A percentile compares a stretch with the other conserved stretches of the same genome.
Evolutionary conservation across 768 basidiomycete species (phyloP).

Genomic region (Boletus tylopilopsis): DNA sequence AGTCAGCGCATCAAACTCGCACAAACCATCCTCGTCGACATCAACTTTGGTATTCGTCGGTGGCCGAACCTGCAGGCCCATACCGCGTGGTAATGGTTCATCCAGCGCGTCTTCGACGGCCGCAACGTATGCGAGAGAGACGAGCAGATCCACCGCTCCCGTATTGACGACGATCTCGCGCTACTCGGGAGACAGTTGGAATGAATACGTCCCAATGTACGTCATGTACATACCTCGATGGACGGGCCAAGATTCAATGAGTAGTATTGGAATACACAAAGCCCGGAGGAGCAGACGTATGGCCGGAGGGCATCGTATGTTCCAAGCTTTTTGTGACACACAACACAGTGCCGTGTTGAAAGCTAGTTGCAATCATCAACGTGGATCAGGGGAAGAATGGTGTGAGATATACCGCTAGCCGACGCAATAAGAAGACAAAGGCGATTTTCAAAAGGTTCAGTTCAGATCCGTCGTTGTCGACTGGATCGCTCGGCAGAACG

Average conservation of each 20-base stretch:
- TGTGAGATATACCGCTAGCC: conserved; percentile 47
- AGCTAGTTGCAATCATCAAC: conserved; percentile 35
- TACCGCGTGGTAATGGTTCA: conserved; percentile 57
- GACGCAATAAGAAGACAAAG: conserved; percentile 61
- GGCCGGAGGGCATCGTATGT: conserved; percentile 63
- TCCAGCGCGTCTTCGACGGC: conserved; percentile 51
- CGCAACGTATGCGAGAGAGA: conserved; percentile 57
- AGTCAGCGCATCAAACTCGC: conserved; percentile 50
- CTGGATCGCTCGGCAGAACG: conserved; percentile 53
- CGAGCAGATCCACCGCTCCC: conserved; percentile 61
- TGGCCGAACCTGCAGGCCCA: conserved; percentile 51
- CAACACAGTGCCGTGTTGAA: conserved; percentile 67
- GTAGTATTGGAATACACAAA: conserved; percentile 72
- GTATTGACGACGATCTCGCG: conserved; percentile 69
- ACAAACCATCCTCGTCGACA: conserved; percentile 35
- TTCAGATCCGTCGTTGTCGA: conserved; percentile 31
- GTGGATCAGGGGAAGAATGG: not conserved
- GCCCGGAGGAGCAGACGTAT: conserved; percentile 62
- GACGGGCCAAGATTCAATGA: conserved; percentile 61
- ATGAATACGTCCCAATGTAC: not conserved
- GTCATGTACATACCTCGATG: conserved; percentile 48
- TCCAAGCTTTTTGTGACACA: conserved; percentile 61
- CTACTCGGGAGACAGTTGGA: conserved; percentile 29
- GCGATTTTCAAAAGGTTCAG: conserved; percentile 63
- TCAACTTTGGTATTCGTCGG: not conserved